Evolutionary conservation across 441 rosid species (phyloP).

Genomic region (Populus hybrid): DNA sequence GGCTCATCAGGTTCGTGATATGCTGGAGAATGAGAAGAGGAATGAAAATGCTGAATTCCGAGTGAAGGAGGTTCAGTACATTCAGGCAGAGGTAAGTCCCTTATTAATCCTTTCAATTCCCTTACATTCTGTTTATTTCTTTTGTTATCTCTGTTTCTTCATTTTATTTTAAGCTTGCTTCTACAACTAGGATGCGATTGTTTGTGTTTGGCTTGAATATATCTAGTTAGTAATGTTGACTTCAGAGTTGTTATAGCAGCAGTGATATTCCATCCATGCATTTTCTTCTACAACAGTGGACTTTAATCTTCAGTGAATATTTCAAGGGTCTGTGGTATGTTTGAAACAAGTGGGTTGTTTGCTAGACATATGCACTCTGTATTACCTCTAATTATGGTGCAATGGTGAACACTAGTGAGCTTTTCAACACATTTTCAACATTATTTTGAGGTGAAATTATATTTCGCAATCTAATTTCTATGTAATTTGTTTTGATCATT

Average conservation of each 20-base stretch:
- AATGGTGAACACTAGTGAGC: too few species aligned
- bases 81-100: constrained; percentile 87
- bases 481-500: background rate
- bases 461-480: background rate
- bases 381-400: too few species aligned
- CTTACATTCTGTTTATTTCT: background rate
- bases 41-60: constrained; percentile 7
- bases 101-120: background rate
- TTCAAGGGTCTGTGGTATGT: background rate
- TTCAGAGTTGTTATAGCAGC: constrained; percentile 29
- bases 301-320: constrained; percentile 11
- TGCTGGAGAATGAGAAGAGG: constrained; percentile 23
- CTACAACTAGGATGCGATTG: too few species aligned
- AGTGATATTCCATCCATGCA: background rate
- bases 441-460: background rate
- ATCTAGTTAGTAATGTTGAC: background rate
- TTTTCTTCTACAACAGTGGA: background rate
- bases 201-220: constrained; percentile 11
- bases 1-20: constrained; percentile 95
- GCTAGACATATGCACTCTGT: too few species aligned
- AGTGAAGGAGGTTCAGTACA: constrained; percentile 97
- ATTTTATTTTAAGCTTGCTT: background rate
- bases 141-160: background rate
- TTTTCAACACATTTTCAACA: too few species aligned
- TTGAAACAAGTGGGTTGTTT: too few species aligned